Conservation (phyloP, 305 asterid genomes). For the Euphrasia arctica region DNA sequence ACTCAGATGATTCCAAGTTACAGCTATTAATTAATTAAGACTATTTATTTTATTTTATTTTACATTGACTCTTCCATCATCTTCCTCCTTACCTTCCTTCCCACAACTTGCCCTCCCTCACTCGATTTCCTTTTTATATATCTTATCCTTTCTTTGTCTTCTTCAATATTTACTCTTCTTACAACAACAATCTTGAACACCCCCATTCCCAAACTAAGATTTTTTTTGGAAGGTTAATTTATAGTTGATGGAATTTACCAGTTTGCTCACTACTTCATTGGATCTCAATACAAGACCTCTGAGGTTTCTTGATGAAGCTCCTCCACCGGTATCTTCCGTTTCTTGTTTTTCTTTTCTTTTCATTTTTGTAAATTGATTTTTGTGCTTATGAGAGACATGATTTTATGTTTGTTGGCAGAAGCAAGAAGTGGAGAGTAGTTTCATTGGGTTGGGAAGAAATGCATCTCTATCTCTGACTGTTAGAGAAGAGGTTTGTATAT, state of each 20-base stretch:
- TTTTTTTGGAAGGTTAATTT: slow-evolving; percentile 23
- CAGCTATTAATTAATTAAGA: slow-evolving; percentile 20
- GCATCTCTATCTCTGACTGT: slow-evolving; percentile 5
- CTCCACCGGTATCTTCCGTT: slow-evolving; percentile 28
- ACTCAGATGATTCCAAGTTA: slow-evolving; percentile 27
- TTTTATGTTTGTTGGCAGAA: slow-evolving; percentile 38
- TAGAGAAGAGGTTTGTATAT: slow-evolving; percentile 49
- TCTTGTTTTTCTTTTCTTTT: background rate
- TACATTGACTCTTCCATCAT: background rate
- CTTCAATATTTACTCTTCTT: slow-evolving; percentile 12
- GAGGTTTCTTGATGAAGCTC: slow-evolving; percentile 31
- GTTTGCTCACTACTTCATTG: slow-evolving; percentile 65
- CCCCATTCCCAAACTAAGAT: background rate
- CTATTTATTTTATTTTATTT: slow-evolving; percentile 2
- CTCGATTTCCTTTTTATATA: background rate
- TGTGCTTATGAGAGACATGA: background rate
- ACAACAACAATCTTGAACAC: background rate
- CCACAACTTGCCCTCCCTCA: slow-evolving; percentile 22
- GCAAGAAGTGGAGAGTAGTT: slow-evolving; percentile 49
- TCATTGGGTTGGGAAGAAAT: slow-evolving; percentile 41
- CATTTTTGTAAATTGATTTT: background rate
- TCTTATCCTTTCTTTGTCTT: slow-evolving; percentile 17
- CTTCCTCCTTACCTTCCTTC: slow-evolving; percentile 48
- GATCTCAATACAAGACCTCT: slow-evolving; percentile 62
- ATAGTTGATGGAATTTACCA: slow-evolving; percentile 53